These are phyloP conservation scores for Psophocarpus tetragonolobus DNA, from an alignment of 306 rosid species.

Conservation along the genomic window DNA sequence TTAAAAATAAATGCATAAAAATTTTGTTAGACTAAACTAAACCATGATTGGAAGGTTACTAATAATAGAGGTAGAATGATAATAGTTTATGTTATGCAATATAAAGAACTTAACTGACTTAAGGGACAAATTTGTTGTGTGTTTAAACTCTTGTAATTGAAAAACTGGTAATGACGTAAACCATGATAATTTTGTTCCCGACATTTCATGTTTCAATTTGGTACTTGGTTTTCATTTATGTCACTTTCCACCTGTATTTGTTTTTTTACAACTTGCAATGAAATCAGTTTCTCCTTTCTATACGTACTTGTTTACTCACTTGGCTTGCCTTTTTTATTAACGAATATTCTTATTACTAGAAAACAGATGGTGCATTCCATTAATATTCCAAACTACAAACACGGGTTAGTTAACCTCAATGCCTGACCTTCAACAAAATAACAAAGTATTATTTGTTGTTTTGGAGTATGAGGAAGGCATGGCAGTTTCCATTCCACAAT, in stretches of 20 bases:
- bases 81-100: neutral
- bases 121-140: neutral
- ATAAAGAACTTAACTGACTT: neutral
- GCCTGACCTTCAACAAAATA: too few relatives aligned
- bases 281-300: neutral
- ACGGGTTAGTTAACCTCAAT: too few relatives aligned
- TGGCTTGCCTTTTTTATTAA: neutral
- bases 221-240: neutral
- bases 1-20: too few relatives aligned
- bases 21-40: too few relatives aligned
- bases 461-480: too few relatives aligned
- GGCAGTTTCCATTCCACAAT: too few relatives aligned
- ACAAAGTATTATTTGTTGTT: too few relatives aligned
- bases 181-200: neutral
- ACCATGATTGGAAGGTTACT: too few relatives aligned
- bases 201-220: neutral
- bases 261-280: neutral
- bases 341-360: neutral
- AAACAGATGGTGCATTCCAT: neutral
- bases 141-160: neutral
- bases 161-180: neutral
- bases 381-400: too few relatives aligned
- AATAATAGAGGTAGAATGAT: too few relatives aligned
- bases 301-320: neutral
- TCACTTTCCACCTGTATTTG: neutral